Base-by-base conservation (phyloP, 176 grass and related monocot genomes). In the Miscanthus lutarioriparius region DNA sequence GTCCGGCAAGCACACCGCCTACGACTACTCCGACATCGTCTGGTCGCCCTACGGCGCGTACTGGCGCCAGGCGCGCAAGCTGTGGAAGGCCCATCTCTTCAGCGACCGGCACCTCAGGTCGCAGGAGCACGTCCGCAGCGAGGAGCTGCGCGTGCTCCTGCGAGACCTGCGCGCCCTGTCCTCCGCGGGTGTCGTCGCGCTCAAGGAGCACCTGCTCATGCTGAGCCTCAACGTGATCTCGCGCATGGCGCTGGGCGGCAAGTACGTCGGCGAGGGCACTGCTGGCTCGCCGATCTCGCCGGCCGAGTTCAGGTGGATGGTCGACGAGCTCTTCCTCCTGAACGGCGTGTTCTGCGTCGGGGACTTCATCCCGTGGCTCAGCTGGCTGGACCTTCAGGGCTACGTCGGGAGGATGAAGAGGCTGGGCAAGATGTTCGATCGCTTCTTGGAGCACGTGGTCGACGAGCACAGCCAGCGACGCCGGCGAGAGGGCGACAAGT, bases 381-480 rank as follows among this genome's bases (percentile, higher is more conserved):
- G 65, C 53, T 84, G 83, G 68, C 59, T 92, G 3, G 91, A 92
- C 49, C 28, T 85, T 41, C 87, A 89, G 23, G 87, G 90, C 0
- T 92, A 92, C 48, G 69, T 92, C 19, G 70, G 25, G 80, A 72
- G 87, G 76, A 92, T 89, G 91, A 92, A 92, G 87, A 89, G 36
- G 39, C 8, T 92, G 9, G 67, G 80, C 64, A 84, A 82, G 70
- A 87, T 77, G 76, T 89, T 92, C 25, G 91, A 92, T 9, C 19
- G 76, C 28, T 89, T 92, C 82, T 69, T 92, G 28, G 91, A 92
- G 76, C 84, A 89, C 30, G 91, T 92, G 26, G 74, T 92, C 15
- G 84, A 92, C 20, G 87, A 89, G 74, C 91, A 92, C 76, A 81
- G 74, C n/a, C 70, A 92, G 70, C 82, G 91, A 20, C 59, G 84